Evolutionary conservation across 805 yeast species (phyloP).

Genomic region (Cyberlindnera maritima): DNA sequence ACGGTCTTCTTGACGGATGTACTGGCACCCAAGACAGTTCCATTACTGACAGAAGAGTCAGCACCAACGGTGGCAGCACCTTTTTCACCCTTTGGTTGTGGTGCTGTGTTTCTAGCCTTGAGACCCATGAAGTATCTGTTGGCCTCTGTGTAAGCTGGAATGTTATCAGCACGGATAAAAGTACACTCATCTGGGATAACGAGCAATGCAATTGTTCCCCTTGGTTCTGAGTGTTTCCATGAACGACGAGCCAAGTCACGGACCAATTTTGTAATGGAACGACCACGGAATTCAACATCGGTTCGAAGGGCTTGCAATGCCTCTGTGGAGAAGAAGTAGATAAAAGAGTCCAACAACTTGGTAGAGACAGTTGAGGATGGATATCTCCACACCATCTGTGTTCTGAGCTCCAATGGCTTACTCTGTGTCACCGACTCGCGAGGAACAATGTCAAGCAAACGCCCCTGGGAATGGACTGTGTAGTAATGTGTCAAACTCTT

Average conservation of each 20-base stretch:
- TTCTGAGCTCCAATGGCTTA: slow-evolving; percentile 72
- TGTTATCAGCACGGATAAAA: slow-evolving; percentile 75
- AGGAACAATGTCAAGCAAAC: slow-evolving; percentile 70
- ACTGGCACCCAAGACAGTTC: slow-evolving; percentile 70
- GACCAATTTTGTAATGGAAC: slow-evolving; percentile 63
- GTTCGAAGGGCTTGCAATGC: slow-evolving; percentile 49
- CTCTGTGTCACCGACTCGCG: slow-evolving; percentile 66
- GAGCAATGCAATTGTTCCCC: slow-evolving; percentile 66
- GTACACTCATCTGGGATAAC: slow-evolving; percentile 65
- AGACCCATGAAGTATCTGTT: slow-evolving; percentile 72
- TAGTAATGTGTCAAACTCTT: slow-evolving; percentile 67
- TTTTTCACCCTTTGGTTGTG: slow-evolving; percentile 38
- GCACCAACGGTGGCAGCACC: slow-evolving; percentile 77
- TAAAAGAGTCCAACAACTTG: slow-evolving; percentile 68
- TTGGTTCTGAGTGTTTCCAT: slow-evolving; percentile 70
- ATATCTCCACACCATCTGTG: slow-evolving; percentile 86
- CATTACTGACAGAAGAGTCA: slow-evolving; percentile 75
- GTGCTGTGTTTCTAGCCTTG: slow-evolving; percentile 44
- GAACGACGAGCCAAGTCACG: slow-evolving; percentile 89
- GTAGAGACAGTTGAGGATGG: slow-evolving; percentile 79
- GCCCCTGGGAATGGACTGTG: slow-evolving; percentile 58
- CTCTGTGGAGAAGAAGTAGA: slow-evolving; percentile 59
- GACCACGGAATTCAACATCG: slow-evolving; percentile 29
- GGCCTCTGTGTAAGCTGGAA: slow-evolving; percentile 85
- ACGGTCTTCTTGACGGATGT: slow-evolving; percentile 86